phyloP scores from a whole-genome alignment of 495 filamentous ascomycete species.

The Aspergillus homomorphus region DNA sequence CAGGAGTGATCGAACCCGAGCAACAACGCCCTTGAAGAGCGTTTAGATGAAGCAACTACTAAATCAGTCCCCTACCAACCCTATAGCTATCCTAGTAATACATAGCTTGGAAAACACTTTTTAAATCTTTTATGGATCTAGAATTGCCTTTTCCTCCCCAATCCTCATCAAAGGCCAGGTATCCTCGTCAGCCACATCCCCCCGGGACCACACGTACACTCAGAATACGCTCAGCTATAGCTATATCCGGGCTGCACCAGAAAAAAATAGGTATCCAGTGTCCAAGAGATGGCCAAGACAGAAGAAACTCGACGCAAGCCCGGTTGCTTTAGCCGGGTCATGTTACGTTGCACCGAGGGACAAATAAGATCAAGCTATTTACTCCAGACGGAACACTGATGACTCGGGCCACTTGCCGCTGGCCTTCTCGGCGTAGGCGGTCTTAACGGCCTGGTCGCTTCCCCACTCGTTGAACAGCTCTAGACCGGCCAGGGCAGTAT shows the following conservation, averaged over 20 bases:
- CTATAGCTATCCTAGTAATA: too few species aligned
- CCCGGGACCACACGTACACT: background rate
- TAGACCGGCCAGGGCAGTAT: conserved; percentile 59
- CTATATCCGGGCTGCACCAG: background rate
- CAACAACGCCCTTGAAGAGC: too few species aligned
- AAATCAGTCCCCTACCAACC: too few species aligned
- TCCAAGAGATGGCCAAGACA: background rate
- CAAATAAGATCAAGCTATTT: conserved; percentile 5
- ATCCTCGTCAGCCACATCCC: too few species aligned
- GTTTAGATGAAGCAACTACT: too few species aligned
- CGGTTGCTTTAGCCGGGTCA: background rate
- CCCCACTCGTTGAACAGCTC: conserved; percentile 60
- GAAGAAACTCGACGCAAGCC: background rate
- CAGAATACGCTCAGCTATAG: background rate
- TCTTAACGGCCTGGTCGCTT: conserved; percentile 45
- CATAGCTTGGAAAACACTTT: too few species aligned
- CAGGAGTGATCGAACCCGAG: too few species aligned
- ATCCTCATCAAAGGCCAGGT: too few species aligned
- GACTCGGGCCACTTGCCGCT: conserved; percentile 69
- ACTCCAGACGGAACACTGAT: conserved; percentile 50
- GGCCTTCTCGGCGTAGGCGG: conserved; percentile 62
- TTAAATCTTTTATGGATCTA: too few species aligned
- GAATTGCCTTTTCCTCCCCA: too few species aligned
- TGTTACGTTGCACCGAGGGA: background rate
- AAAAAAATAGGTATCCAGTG: background rate